Conservation (phyloP, 202 grass and related monocot genomes). For the Digitaria exilis region DNA sequence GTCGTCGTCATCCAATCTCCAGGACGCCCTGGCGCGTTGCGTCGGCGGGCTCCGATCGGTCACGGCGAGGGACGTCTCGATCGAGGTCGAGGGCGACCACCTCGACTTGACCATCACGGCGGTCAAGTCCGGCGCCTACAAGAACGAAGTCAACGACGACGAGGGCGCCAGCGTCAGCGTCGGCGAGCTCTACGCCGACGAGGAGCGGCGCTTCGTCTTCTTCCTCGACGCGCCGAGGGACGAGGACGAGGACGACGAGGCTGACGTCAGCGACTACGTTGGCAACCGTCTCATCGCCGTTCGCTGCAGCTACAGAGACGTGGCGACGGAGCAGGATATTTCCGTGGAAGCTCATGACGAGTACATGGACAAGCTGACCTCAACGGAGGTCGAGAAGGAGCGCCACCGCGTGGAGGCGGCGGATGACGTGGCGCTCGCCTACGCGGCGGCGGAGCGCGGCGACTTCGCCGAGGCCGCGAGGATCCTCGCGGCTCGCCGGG, state of each 20-base stretch:
- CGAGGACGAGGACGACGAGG: neutral
- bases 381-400: neutral
- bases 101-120: neutral
- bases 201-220: neutral
- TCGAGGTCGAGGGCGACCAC: neutral
- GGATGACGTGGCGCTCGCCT: constrained; percentile 9
- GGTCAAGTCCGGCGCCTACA: neutral
- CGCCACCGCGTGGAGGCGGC: neutral
- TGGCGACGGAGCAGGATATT: neutral
- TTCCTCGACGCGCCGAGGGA: neutral
- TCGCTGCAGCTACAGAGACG: neutral
- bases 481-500: neutral
- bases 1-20: too few species aligned
- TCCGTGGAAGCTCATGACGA: too few species aligned
- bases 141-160: neutral
- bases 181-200: too few species aligned
- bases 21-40: too few species aligned
- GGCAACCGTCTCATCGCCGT: neutral
- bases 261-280: neutral
- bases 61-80: neutral
- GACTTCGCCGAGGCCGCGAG: neutral
- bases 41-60: too few species aligned
- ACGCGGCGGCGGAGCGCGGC: constrained; percentile 2
- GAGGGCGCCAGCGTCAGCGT: neutral
- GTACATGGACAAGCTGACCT: too few species aligned